Evolutionary conservation across 306 rosid species (phyloP).

Genomic region (Vigna radiata): DNA sequence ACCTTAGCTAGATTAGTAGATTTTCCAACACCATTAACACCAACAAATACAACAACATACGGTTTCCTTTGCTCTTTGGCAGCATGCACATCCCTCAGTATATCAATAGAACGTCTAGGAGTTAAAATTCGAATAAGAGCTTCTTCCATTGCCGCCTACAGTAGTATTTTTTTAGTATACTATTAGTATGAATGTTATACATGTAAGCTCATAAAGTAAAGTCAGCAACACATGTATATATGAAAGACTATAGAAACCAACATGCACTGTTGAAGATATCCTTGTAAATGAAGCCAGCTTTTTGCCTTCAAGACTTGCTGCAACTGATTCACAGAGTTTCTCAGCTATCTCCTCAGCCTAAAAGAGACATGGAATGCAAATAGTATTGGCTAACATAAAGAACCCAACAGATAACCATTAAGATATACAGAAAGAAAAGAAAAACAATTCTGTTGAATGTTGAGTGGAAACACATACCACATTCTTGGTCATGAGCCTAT

Average conservation of each 20-base stretch:
- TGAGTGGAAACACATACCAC: constrained; percentile 62
- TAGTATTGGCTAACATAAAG: constrained; percentile 30
- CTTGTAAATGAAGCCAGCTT: constrained; percentile 87
- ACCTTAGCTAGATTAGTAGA: constrained; percentile 42
- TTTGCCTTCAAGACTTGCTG: constrained; percentile 92
- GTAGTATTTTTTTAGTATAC: constrained; percentile 16
- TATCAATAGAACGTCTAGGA: constrained; percentile 88
- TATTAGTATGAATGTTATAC: constrained; percentile 35
- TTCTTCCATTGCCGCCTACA: constrained; percentile 90
- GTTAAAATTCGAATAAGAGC: constrained; percentile 89
- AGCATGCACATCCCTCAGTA: constrained; percentile 49
- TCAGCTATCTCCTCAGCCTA: constrained; percentile 96
- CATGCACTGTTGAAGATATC: constrained; percentile 91
- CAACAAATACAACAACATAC: constrained; percentile 41
- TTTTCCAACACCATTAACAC: constrained; percentile 42
- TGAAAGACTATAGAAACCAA: constrained; percentile 43
- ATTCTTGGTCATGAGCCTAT: constrained; percentile 92
- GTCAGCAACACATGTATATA: not conserved
- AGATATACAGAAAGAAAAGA: not conserved
- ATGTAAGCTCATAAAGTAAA: constrained; percentile 38
- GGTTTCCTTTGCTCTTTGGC: constrained; percentile 43
- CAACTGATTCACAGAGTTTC: constrained; percentile 93
- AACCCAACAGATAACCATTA: constrained; percentile 3
- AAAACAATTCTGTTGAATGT: not conserved
- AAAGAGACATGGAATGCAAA: constrained; percentile 34